Percentiles rank a stretch among this genome's conserved stretches.
These are phyloP conservation scores for Stachybotrys chartarum DNA, from an alignment of 2,329 filamentous ascomycete species.

Conservation along the genomic window DNA sequence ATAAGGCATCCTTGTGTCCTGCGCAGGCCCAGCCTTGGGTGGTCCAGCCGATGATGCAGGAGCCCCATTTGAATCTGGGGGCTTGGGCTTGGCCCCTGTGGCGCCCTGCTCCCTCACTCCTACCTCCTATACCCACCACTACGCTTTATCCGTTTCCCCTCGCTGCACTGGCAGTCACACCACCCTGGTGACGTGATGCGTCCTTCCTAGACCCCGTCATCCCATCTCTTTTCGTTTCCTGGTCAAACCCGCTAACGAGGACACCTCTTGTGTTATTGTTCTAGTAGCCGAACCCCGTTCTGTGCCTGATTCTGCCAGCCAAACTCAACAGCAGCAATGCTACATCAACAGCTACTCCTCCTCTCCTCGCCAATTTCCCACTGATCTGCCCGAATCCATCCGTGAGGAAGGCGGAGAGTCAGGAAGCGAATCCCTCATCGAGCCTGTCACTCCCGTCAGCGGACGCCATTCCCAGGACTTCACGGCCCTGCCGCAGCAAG, in stretches of 20 bases:
- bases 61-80: no score
- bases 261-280: no score
- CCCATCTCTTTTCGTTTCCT: not conserved
- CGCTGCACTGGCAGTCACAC: no score
- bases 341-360: slow-evolving; percentile 23
- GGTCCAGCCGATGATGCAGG: no score
- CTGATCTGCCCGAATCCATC: slow-evolving; percentile 45
- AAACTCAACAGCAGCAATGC: slow-evolving; percentile 1
- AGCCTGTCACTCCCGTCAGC: slow-evolving; percentile 56
- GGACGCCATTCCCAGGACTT: slow-evolving; percentile 49
- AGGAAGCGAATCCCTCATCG: slow-evolving; percentile 50
- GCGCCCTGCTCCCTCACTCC: no score
- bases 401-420: slow-evolving; percentile 52
- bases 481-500: slow-evolving; percentile 32
- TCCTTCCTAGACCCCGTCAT: not conserved
- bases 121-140: no score
- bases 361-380: slow-evolving; percentile 39
- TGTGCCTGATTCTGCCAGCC: not conserved
- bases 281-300: not conserved
- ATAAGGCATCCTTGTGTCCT: no score
- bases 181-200: not conserved
- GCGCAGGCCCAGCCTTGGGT: no score
- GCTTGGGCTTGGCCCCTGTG: no score
- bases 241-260: not conserved
- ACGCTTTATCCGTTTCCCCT: no score